Evolutionary conservation across 345 rosid species (phyloP), one percentile per base, ranked within the genome.

Genomic region (Bruguiera gymnorhiza): DNA sequence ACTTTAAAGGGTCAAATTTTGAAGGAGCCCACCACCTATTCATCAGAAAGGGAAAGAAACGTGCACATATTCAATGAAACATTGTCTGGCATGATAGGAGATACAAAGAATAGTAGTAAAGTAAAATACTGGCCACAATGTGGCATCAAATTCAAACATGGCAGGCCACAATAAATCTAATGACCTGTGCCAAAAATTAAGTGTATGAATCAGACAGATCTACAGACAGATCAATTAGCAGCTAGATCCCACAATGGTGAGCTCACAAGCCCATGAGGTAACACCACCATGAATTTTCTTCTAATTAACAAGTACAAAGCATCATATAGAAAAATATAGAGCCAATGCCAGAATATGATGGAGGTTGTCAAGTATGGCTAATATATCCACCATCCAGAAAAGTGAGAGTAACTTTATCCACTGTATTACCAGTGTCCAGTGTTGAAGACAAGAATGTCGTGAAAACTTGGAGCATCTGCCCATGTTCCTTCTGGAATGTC

Each of bases 11-110:
- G 62, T 88, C 92, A 75, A 95, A 95, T 77, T 95, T 95, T 52
- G 97, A 83, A 59, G 97, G 97, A 55, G 97, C 97, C 93, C 92
- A 85, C 99, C 97, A 95, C 96, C 97, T 95, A 76, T 62, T 20
- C 54, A 30, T 15, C 67, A 73, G 63, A 65, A 63, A 54, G 58
- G 59, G 55, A 67, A 68, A 56, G 71, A 7, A n/a, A 59, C 71
- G 43, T 60, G 60, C 13, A 50, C 68, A 63, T 8, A 19, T 62
- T 66, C 11, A 55, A 50, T 19, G 48, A 21, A 66, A 78, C 69
- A 39, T 39, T 36, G 27, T n/a, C 27, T 31, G 0, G n/a, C 60
- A 26, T 0, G 0, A n/a, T 8, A 51, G 15, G 31, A 34, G 53
- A 70, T 7, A 43, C 63, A 19, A 37, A 52, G 24, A 74, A 53